Percentiles rank a stretch among this genome's conserved stretches.
These are phyloP conservation scores for Fusarium napiforme DNA, from an alignment of 2,329 filamentous ascomycete species.

Conservation along the genomic window DNA sequence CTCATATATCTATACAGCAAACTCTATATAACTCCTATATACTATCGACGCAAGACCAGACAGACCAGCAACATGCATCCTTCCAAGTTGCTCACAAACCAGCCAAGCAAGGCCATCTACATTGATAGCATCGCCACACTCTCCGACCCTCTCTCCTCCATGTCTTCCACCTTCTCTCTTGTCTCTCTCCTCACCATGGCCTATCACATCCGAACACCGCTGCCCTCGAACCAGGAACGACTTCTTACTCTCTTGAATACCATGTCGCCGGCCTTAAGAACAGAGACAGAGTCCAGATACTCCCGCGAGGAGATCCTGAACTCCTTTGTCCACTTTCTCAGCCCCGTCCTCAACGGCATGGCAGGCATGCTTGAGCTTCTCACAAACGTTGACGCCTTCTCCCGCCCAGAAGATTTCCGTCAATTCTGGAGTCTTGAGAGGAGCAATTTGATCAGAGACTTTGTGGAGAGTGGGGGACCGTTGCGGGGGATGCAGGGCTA, in stretches of 20 bases:
- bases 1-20: background rate
- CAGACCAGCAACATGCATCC: conserved; percentile 32
- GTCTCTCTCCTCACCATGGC: conserved; percentile 50
- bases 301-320: conserved; percentile 44
- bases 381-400: conserved; percentile 47
- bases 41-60: conserved; percentile 2
- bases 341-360: conserved; percentile 50
- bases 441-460: conserved; percentile 49
- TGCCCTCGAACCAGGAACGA: conserved; percentile 42
- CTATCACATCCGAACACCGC: conserved; percentile 46
- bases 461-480: conserved; percentile 44
- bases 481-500: conserved; percentile 40
- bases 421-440: conserved; percentile 51
- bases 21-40: background rate
- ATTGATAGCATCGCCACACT: conserved; percentile 46
- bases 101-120: conserved; percentile 35
- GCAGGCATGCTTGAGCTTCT: conserved; percentile 49
- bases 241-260: conserved; percentile 51
- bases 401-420: conserved; percentile 48
- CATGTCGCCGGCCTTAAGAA: conserved; percentile 41
- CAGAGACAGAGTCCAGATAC: conserved; percentile 26
- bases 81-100: conserved; percentile 39
- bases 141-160: conserved; percentile 47
- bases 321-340: conserved; percentile 48
- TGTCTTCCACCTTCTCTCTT: conserved; percentile 48